phyloP scores from a whole-genome alignment of 352 stramenopile genomes.

The Phytophthora palmivora region DNA sequence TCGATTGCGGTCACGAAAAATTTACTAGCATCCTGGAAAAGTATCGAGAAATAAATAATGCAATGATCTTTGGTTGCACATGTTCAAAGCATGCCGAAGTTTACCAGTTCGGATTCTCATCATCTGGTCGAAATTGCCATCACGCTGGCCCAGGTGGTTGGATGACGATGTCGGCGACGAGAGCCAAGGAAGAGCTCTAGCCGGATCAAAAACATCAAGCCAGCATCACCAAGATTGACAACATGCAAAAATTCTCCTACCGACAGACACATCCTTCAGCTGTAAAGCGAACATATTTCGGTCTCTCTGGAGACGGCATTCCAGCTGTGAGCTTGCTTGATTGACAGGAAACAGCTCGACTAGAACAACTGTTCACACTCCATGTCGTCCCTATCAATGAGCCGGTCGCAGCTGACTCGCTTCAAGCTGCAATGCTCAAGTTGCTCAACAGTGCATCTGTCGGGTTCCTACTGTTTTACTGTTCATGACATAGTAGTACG shows the following conservation, averaged over 20 bases:
- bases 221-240: conserved; percentile 9
- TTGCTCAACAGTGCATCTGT: neutral
- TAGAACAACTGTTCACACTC: conserved; percentile 8
- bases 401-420: conserved; percentile 8
- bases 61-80: conserved; percentile 22
- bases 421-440: conserved; percentile 12
- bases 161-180: conserved; percentile 12
- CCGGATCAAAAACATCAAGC: conserved; percentile 12
- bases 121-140: conserved; percentile 31
- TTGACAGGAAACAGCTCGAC: neutral
- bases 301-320: conserved; percentile 6
- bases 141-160: conserved; percentile 24
- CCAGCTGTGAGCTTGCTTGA: conserved; percentile 11
- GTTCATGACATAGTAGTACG: neutral
- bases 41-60: conserved; percentile 9
- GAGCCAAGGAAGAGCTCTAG: conserved; percentile 13
- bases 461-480: neutral
- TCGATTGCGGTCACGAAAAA: conserved; percentile 15
- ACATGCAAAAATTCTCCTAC: too few relatives aligned
- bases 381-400: conserved; percentile 16
- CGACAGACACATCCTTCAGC: conserved; percentile 20
- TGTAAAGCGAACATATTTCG: conserved; percentile 17
- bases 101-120: conserved; percentile 19
- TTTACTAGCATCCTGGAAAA: conserved; percentile 12
- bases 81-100: conserved; percentile 20